Percentiles rank a stretch among this genome's conserved stretches.
phyloP scores from a whole-genome alignment of 805 yeast species.

The Nakazawaea ishiwadae region DNA sequence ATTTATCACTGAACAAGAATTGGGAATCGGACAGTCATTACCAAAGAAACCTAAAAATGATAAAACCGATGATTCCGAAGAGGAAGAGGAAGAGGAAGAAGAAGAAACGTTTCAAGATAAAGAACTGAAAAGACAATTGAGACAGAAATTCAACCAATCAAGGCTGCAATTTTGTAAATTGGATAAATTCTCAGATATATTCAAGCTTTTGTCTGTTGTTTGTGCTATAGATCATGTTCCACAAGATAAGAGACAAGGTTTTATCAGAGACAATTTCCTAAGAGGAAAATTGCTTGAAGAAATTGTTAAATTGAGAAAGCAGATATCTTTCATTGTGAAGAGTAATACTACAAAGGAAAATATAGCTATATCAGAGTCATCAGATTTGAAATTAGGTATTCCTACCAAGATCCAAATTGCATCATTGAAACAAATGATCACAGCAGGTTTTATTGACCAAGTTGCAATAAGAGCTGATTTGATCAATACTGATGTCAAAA shows the following conservation, averaged over 20 bases:
- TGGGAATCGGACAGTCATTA: slow-evolving; percentile 42
- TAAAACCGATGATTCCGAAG: slow-evolving; percentile 27
- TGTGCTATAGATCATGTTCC: slow-evolving; percentile 85
- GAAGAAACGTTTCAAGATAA: slow-evolving; percentile 30
- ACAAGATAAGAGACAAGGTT: slow-evolving; percentile 36
- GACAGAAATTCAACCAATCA: slow-evolving; percentile 53
- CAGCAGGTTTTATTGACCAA: slow-evolving; percentile 91
- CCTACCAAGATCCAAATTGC: slow-evolving; percentile 69
- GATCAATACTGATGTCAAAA: slow-evolving; percentile 53
- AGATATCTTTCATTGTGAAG: slow-evolving; percentile 70
- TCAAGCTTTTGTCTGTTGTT: slow-evolving; percentile 71
- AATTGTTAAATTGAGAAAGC: slow-evolving; percentile 73
- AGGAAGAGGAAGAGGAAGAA: slow-evolving; percentile 32
- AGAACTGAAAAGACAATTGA: slow-evolving; percentile 35
- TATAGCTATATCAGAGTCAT: slow-evolving; percentile 42
- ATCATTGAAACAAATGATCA: slow-evolving; percentile 84
- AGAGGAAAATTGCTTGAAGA: slow-evolving; percentile 84
- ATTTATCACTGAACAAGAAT: slow-evolving; percentile 68
- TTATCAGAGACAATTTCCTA: slow-evolving; percentile 59
- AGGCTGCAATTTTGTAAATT: slow-evolving; percentile 58
- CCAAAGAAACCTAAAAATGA: slow-evolving; percentile 16
- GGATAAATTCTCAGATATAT: slow-evolving; percentile 72
- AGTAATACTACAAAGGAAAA: slow-evolving; percentile 56
- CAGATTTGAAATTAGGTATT: slow-evolving; percentile 47
- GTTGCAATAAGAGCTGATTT: slow-evolving; percentile 81